Evolutionary conservation across 2,329 filamentous ascomycete species (phyloP), one percentile per base, ranked within the genome.

Genomic region (Emmonsiellopsis sp.): DNA sequence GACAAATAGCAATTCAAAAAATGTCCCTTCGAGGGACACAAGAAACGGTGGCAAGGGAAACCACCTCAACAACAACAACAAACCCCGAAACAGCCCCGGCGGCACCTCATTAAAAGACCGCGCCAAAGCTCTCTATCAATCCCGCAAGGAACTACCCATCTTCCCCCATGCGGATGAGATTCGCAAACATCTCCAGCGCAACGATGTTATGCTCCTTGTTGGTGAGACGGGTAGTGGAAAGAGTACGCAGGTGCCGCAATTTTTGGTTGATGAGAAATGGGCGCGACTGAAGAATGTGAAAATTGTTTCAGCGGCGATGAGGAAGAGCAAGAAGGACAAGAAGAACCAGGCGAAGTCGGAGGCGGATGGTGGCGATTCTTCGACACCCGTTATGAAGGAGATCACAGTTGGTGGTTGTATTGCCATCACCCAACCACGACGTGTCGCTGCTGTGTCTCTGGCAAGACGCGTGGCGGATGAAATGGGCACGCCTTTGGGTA

Each of bases 151-250:
- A 11, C 78, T 96, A 3, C 91, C 91, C 0, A 92, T 96, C 59
- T 95, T 88, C 82, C 73, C 79, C 3, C 81, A 90, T 58, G 82
- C 82, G 47, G 75, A 84, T 35, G 79, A 85, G 30, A 94, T 96
- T 49, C 82, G 83, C 37, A 65, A 76, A 13, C 76, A 80, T 2
- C 72, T 95, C 6, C 74, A 75, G 10, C 72, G 81, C 35, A 83
- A 82, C 57, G 82, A 94, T 63, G 82, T 95, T 1, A 79, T 98
- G 50, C 78, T 98, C 0, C 74, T 98, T 11, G 86, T 93, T 2
- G 92, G 92, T 73, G 92, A 97, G 69, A 98, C 93, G 0, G 93
- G 93, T 67, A 95, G 89, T 11, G 93, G 93, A 66, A 98, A 98
- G 73, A 94, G 88, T 74, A 98, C 93, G 0, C 93, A 98, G 70